Base-by-base conservation (phyloP, 2,329 filamentous ascomycete species). In the Rutstroemia sydowiana region DNA sequence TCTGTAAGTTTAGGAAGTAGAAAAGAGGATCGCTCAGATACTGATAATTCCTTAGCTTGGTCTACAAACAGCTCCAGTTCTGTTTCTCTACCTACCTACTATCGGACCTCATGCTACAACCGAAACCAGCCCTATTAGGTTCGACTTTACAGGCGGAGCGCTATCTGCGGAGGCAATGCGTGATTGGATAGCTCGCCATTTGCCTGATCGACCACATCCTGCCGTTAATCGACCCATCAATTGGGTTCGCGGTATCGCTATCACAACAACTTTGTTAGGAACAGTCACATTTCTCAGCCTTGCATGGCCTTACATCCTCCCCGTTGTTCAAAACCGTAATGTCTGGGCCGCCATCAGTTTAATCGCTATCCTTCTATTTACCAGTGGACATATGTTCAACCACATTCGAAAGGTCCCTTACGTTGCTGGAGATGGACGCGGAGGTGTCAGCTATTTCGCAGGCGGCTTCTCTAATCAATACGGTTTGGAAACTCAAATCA, bases 361-460 rank as follows among this genome's bases (percentile, higher is more conserved):
- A 60, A 90, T 97, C 63, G 77, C 84, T 13, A 91, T 98, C 57
- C 79, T 98, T 39, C 76, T 96, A 53, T 98, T 97, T 72, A 96
- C 87, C 43, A 93, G 87, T 62, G 95, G 93, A 36, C 91, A 97
- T 71, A 98, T 98, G 95, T 98, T 95, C 78, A 98, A 97, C 70
- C 91, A 96, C 66, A 98, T 98, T 66, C 82, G 95, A 62, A 92
- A 93, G 69, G 88, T 95, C 2, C 93, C 93, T 2, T 98, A 98
- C 63, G 89, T 97, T 30, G 77, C 83, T 39, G 87, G 86, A 39
- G 84, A 97, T 66, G 88, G 89, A 21, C 82, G 79, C 50, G 93
- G 93, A 16, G 90, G 90, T 5, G 81, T 98, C 56, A 87, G 73
- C 65, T 97, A 97, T 69, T 93, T 98, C 69, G 88, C 92, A 3